Evolutionary conservation across 2,329 filamentous ascomycete genomes (phyloP).

Genomic region (Xylaria sp.): DNA sequence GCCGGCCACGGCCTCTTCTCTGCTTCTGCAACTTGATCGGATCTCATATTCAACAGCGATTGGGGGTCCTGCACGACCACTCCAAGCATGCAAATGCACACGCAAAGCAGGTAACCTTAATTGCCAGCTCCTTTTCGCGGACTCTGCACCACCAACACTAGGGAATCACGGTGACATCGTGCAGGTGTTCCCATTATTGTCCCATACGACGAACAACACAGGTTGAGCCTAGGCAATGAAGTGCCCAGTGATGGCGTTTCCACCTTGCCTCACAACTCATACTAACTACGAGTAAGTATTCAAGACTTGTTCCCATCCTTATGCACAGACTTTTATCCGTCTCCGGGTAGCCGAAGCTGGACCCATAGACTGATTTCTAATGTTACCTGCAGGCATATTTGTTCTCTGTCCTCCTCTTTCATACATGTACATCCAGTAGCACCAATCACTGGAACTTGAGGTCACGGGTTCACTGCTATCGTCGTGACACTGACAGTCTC

Average conservation of each 20-base stretch:
- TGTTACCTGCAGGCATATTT: not conserved
- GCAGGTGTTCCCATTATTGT: constrained; percentile 3
- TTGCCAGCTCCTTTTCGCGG: constrained; percentile 10
- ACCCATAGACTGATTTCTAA: not conserved
- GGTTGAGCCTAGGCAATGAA: not conserved
- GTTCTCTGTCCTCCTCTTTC: not conserved
- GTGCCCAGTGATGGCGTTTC: not conserved
- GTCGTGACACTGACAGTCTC: not conserved
- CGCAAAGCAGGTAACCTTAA: constrained; percentile 21
- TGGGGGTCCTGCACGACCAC: constrained; percentile 7
- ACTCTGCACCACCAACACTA: constrained; percentile 3
- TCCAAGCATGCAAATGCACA: constrained; percentile 14
- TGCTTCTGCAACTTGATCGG: constrained; percentile 3
- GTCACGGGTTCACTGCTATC: not conserved
- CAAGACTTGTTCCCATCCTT: not conserved
- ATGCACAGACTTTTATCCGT: not conserved
- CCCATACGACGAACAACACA: not conserved
- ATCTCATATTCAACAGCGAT: constrained; percentile 9
- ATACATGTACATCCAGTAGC: not conserved
- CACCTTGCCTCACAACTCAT: not conserved
- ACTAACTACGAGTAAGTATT: not conserved
- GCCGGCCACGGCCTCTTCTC: not conserved
- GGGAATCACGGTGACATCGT: not conserved
- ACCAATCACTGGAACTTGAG: not conserved
- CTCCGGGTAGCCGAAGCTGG: not conserved